phyloP scores from a whole-genome alignment of 352 stramenopile genomes.

The Globisporangium nodosum region DNA sequence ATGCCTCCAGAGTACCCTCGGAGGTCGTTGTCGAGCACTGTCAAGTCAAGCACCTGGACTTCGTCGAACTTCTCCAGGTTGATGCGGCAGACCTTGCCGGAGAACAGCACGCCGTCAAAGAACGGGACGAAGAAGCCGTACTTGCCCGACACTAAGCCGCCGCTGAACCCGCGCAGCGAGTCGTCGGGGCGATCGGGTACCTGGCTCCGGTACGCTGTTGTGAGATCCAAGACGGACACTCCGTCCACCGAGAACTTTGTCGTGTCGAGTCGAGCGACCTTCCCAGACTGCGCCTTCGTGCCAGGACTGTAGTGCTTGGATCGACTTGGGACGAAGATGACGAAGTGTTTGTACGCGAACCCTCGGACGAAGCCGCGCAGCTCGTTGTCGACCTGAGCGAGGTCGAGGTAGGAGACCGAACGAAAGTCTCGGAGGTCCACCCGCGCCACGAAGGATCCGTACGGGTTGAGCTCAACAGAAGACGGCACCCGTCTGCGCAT shows the following conservation, averaged over 20 bases:
- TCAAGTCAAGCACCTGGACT: conserved; percentile 69
- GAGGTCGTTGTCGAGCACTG: conserved; percentile 33
- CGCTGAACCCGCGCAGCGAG: conserved; percentile 60
- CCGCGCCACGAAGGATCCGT: conserved; percentile 53
- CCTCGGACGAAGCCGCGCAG: conserved; percentile 62
- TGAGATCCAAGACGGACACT: conserved; percentile 52
- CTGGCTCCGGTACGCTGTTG: conserved; percentile 47
- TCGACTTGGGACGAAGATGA: conserved; percentile 60
- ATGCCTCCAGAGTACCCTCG: conserved; percentile 48
- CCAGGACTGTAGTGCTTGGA: conserved; percentile 20
- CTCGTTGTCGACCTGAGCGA: conserved; percentile 37
- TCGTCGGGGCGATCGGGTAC: conserved; percentile 57
- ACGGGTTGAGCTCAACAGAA: conserved; percentile 38
- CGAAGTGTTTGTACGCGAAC: conserved; percentile 72
- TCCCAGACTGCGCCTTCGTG: conserved; percentile 39
- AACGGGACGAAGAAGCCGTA: conserved; percentile 79
- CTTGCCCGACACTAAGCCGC: conserved; percentile 63
- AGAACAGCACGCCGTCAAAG: conserved; percentile 62
- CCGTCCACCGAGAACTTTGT: conserved; percentile 45
- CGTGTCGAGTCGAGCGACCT: conserved; percentile 68
- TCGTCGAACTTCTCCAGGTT: conserved; percentile 78
- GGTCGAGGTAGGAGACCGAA: conserved; percentile 41
- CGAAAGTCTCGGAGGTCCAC: conserved; percentile 63
- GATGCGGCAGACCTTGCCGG: conserved; percentile 69
- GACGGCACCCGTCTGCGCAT: conserved; percentile 39